A percentile compares a stretch with the other conserved stretches of the same genome.
Conservation (phyloP, 2,329 filamentous ascomycete species). For the Botrytis porri region DNA sequence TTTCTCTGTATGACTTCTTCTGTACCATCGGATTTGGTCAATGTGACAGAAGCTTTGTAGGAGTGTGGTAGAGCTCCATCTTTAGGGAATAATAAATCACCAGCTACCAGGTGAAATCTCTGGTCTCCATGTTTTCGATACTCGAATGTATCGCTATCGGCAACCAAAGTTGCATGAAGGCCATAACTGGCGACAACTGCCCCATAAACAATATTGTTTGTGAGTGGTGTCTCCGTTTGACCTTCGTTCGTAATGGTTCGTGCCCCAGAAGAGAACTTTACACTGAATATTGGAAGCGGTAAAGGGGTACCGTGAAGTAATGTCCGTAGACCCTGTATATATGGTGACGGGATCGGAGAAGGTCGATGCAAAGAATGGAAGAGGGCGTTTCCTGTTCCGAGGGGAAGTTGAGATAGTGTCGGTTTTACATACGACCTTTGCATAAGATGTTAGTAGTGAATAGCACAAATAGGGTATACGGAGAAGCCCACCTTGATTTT, state of each 20-base stretch:
- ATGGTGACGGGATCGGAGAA: slow-evolving; percentile 45
- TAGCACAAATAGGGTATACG: slow-evolving; percentile 25
- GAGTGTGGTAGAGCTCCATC: slow-evolving; percentile 49
- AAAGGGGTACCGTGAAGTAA: slow-evolving; percentile 56
- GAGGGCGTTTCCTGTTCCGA: slow-evolving; percentile 64
- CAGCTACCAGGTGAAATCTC: slow-evolving; percentile 81
- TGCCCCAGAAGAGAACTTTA: slow-evolving; percentile 56
- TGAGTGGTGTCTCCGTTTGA: slow-evolving; percentile 30
- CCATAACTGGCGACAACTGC: slow-evolving; percentile 88
- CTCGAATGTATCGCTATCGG: slow-evolving; percentile 81
- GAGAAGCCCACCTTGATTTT: slow-evolving; percentile 27
- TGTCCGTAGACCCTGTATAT: slow-evolving; percentile 48
- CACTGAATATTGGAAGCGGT: slow-evolving; percentile 61
- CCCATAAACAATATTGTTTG: slow-evolving; percentile 53
- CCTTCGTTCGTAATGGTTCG: slow-evolving; percentile 43
- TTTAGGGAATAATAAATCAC: slow-evolving; percentile 64
- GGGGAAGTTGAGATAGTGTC: slow-evolving; percentile 53
- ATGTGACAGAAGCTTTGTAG: slow-evolving; percentile 53
- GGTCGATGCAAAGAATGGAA: slow-evolving; percentile 57
- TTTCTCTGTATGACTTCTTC: slow-evolving; percentile 40
- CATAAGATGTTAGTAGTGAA: slow-evolving; percentile 2
- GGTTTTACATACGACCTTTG: slow-evolving; percentile 39
- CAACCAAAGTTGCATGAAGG: slow-evolving; percentile 83
- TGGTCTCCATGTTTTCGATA: slow-evolving; percentile 74
- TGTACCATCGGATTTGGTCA: slow-evolving; percentile 31